Conservation (phyloP, 352 stramenopile genomes). For the Globisporangium paroecandrum region DNA sequence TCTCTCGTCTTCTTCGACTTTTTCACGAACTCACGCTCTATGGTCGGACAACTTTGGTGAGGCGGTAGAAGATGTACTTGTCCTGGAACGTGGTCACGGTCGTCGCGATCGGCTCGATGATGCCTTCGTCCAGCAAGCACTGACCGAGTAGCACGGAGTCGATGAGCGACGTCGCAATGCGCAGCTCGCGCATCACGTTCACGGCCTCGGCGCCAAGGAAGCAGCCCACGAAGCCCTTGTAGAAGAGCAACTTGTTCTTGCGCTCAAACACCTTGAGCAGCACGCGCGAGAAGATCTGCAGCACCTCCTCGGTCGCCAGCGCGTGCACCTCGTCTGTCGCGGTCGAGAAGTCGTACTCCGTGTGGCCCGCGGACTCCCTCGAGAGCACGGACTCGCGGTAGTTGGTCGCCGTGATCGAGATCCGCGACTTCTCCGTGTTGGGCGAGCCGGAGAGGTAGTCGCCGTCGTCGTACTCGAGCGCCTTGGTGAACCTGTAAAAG, state of each 20-base stretch:
- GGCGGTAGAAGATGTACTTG: constrained; percentile 85
- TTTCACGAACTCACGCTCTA: constrained; percentile 18
- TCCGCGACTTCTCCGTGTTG: constrained; percentile 23
- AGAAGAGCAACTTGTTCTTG: constrained; percentile 87
- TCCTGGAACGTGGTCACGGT: constrained; percentile 77
- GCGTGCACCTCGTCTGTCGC: constrained; percentile 79
- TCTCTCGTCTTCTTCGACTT: not conserved
- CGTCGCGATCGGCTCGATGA: constrained; percentile 76
- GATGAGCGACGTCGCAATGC: constrained; percentile 63
- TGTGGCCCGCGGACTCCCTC: constrained; percentile 43
- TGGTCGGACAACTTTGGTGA: constrained; percentile 39
- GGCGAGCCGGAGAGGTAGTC: constrained; percentile 33
- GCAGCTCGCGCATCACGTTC: constrained; percentile 78
- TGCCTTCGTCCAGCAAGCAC: constrained; percentile 66
- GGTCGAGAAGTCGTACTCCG: constrained; percentile 74
- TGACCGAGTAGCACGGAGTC: constrained; percentile 83
- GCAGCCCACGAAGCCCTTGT: constrained; percentile 81
- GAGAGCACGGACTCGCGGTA: constrained; percentile 76
- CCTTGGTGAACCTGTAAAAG: constrained; percentile 81
- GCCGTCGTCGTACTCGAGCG: constrained; percentile 43
- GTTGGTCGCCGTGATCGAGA: constrained; percentile 62
- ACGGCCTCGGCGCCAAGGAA: constrained; percentile 82
- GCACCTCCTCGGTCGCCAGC: constrained; percentile 75
- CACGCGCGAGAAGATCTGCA: constrained; percentile 60
- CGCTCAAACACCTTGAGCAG: constrained; percentile 82